Percentiles rank a stretch among this genome's conserved stretches.
phyloP scores from a whole-genome alignment of 495 filamentous ascomycete species.

The Aspergillus bridgeri region DNA sequence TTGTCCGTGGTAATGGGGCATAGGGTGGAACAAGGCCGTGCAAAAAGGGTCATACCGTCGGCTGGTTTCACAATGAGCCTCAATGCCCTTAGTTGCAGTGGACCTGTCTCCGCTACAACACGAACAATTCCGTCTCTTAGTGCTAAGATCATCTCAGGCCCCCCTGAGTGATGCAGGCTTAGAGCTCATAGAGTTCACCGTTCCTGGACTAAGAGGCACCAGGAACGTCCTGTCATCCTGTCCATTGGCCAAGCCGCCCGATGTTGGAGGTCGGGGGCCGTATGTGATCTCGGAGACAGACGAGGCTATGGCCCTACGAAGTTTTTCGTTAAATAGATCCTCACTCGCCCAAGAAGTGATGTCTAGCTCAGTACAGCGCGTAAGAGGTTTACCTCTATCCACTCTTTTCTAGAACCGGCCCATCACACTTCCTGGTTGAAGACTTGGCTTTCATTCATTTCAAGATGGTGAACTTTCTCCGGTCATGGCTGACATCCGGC shows the following conservation, averaged over 20 bases:
- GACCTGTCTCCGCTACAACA: neutral
- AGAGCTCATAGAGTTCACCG: neutral
- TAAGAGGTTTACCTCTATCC: neutral
- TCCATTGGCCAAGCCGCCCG: neutral
- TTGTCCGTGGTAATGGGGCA: neutral
- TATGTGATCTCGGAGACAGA: neutral
- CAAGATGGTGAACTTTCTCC: constrained; percentile 14
- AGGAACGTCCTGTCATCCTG: neutral
- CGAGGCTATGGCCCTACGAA: neutral
- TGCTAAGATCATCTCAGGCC: neutral
- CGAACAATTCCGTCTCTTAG: neutral
- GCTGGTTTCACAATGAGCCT: neutral
- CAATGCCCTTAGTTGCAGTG: neutral
- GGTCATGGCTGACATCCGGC: constrained; percentile 9
- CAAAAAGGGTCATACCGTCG: neutral
- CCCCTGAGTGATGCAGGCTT: neutral
- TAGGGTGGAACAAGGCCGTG: neutral
- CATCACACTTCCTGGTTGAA: neutral
- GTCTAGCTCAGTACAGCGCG: neutral
- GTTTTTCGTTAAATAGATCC: neutral
- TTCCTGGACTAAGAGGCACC: neutral
- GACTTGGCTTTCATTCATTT: neutral
- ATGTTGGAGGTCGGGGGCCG: neutral
- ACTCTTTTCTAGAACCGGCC: neutral
- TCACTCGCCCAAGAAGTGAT: neutral